Evolutionary conservation across 805 yeast species (phyloP), one percentile per base, ranked within the genome.

Genomic region (Cyberlindnera amylophila): DNA sequence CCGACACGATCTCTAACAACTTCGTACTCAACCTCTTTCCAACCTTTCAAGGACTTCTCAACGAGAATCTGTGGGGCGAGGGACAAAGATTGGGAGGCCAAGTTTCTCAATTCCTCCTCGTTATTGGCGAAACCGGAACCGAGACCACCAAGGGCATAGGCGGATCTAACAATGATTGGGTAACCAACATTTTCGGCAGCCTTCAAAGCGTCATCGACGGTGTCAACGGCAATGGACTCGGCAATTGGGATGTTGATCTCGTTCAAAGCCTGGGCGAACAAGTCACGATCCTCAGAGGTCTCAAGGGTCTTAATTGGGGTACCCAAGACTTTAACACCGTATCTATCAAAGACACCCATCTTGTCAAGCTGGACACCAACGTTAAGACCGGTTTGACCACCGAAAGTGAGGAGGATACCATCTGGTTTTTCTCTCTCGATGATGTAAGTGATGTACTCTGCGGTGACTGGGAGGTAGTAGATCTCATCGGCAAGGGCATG

Each of bases 21-120:
- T 72, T 91, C 99, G 66, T 91, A 91, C 70, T 91, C 99, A 50
- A 91, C 95, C 69, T 91, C 99, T 67, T 91, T 91, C 99, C 99
- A 91, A 52, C 99, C 99, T 73, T 90, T 91, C 70, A 91, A 74
- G 6, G 98, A 91, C 74, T 86, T 90, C 70, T 91, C 99, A 50
- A 91, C 98, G 55, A 91, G 72, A 54, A 91, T 89, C 73, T 91
- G 99, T 39, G 97, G 97, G 16, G 98, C 80, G 49, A 90, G 70
- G 21, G 96, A 81, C 49, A 91, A 73, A 1, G 96, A 86, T 67
- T 87, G 95, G 24, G 96, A 78, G 35, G 96, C 84, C 64, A 91
- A 75, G 69, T 91, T 84, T 64, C 80, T 79, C 60, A 91, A 77
- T 67, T 93, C 98, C 44, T 75, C 75, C 50, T 77, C 81, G 64